phyloP scores from a whole-genome alignment of 345 rosid genomes.

The Gossypium australe region DNA sequence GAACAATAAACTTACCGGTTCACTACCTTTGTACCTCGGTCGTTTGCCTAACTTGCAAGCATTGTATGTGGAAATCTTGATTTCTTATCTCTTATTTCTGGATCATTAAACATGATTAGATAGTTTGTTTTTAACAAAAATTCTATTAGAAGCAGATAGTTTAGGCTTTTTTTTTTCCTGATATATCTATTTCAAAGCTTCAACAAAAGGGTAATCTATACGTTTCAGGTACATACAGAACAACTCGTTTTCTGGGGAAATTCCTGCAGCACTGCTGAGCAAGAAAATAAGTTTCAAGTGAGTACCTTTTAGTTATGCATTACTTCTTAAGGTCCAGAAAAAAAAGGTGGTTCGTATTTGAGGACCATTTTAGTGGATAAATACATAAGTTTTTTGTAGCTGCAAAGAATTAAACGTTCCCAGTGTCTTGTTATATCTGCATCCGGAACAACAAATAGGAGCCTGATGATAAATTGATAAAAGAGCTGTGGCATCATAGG shows the following conservation, averaged over 20 bases:
- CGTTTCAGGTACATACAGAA: constrained; percentile 69
- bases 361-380: neutral
- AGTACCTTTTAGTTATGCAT: constrained; percentile 31
- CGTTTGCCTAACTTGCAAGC: constrained; percentile 67
- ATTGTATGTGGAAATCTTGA: constrained; percentile 47
- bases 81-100: neutral
- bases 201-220: neutral
- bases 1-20: constrained; percentile 70
- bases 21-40: constrained; percentile 65
- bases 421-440: neutral
- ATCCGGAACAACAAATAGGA: too few species aligned
- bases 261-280: constrained; percentile 53
- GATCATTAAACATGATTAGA: neutral
- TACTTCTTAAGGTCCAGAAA: neutral
- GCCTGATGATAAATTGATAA: too few species aligned
- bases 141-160: neutral
- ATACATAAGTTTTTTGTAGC: too few species aligned
- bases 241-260: constrained; percentile 70
- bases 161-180: neutral
- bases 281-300: constrained; percentile 61
- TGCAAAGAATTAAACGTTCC: neutral
- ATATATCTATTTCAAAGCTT: neutral
- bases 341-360: neutral
- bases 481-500: too few species aligned
- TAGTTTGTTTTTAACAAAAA: neutral